A percentile compares a stretch with the other conserved stretches of the same genome.
These are phyloP conservation scores for Euphorbia schlechtendalii DNA, from an alignment of 441 rosid genomes.

Conservation along the genomic window DNA sequence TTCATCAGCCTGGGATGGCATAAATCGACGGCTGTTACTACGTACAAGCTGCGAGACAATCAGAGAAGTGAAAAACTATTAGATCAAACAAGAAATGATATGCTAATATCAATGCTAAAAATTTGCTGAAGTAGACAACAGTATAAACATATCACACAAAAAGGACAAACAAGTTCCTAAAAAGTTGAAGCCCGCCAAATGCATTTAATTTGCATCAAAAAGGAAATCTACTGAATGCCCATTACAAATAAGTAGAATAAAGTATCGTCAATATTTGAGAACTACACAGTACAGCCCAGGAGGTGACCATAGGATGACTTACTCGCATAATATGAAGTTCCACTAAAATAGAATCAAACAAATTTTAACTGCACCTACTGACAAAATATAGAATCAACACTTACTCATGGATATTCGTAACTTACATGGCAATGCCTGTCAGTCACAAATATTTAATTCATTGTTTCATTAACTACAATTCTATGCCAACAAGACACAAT, in stretches of 20 bases:
- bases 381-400: not conserved
- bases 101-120: not conserved
- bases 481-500: not conserved
- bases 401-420: not conserved
- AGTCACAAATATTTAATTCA: not conserved
- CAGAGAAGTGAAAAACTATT: too few relatives aligned
- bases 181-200: not conserved
- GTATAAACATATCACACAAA: not conserved
- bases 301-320: not conserved
- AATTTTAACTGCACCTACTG: not conserved
- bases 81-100: not conserved
- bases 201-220: not conserved
- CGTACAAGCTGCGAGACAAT: constrained; percentile 78
- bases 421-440: not conserved
- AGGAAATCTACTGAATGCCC: not conserved
- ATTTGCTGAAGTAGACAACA: not conserved
- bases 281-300: not conserved
- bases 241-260: not conserved
- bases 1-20: constrained; percentile 98
- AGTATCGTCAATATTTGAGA: not conserved
- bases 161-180: not conserved
- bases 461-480: not conserved
- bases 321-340: not conserved
- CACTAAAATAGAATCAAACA: not conserved
- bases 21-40: constrained; percentile 91